Evolutionary conservation across 495 filamentous ascomycete genomes (phyloP), one percentile per base, ranked within the genome.

Genomic region (Penicillium ucsense): DNA sequence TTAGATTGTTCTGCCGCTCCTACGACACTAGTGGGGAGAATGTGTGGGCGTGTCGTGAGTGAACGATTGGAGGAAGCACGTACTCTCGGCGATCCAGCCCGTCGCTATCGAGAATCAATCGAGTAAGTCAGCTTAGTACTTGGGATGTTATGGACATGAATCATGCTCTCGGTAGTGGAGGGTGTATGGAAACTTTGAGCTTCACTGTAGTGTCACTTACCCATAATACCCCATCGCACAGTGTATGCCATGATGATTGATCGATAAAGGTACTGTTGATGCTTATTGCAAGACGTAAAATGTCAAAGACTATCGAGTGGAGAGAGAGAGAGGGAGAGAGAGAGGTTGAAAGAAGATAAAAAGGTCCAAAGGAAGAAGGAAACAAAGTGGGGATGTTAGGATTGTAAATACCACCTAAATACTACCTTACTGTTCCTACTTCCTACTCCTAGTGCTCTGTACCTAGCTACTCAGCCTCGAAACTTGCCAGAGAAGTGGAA

Each of bases 211-310:
- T 20, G 20, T 20, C 20, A 20, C 20, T 20, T 63, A 79, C 77
- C 77, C 66, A 92, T 71, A 59, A 92, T 89, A 61, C 87, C 87
- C 86, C 86, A 90, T 50, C 74, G 77, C 41, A 86, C 58, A 48
- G 77, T 80, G 58, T 79, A 79, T 31, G 67, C 61, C 66, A 72
- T 74, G 35, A 49, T 66, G 51, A 9, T 20, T 20, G 20, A 20
- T 20, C 20, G 36, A 40, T 32, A 31, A 0, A 30, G 39, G 31
- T 41, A 41, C 20, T 34, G 4, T 20, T 20, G 20, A 20, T 20
- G 20, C 20, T 20, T 20, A 20, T 20, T 20, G 20, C 20, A 20
- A 20, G 20, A 20, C 20, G 20, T 20, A 20, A 1, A 2, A 20
- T 20, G 20, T 2, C 20, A 44, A 33, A 35, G 35, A 20, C 11